phyloP scores from a whole-genome alignment of 345 rosid genomes.

The Pugionium dolabratum region DNA sequence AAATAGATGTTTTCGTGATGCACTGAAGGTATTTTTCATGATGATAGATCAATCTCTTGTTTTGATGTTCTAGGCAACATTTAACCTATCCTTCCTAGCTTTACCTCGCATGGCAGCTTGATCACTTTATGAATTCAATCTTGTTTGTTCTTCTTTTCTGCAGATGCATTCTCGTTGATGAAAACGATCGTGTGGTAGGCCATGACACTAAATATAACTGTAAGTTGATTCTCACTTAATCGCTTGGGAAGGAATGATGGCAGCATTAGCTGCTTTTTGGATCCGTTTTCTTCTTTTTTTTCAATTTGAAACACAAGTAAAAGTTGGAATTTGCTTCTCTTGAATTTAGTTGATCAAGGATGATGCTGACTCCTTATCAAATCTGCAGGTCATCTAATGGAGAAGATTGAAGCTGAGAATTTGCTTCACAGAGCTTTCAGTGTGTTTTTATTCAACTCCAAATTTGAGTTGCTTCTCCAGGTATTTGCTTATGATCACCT shows the following conservation, averaged over 20 bases:
- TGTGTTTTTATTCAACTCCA: slow-evolving; percentile 88
- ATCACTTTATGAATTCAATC: slow-evolving; percentile 5
- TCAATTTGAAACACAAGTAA: slow-evolving; percentile 1
- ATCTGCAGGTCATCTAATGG: slow-evolving; percentile 90
- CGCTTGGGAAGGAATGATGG: neutral
- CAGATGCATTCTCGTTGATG: slow-evolving; percentile 97
- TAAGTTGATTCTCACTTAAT: slow-evolving; percentile 41
- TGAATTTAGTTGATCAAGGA: slow-evolving; percentile 11
- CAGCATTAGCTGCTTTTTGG: neutral
- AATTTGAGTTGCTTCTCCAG: slow-evolving; percentile 95
- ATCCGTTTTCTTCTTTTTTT: slow-evolving; percentile 4
- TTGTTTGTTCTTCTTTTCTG: neutral
- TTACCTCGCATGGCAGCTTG: neutral
- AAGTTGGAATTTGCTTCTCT: slow-evolving; percentile 2
- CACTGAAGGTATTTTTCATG: neutral
- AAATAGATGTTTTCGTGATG: neutral
- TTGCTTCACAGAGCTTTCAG: slow-evolving; percentile 36
- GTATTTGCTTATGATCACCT: slow-evolving; percentile 39
- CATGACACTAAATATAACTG: slow-evolving; percentile 86
- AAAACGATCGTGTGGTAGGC: slow-evolving; percentile 73
- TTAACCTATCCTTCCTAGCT: neutral
- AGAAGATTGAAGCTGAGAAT: slow-evolving; percentile 74
- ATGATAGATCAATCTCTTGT: slow-evolving; percentile 6
- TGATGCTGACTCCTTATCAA: neutral
- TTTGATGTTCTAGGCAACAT: neutral